Conservation (phyloP, 306 rosid genomes). For the Cicer pinnatifidum region DNA sequence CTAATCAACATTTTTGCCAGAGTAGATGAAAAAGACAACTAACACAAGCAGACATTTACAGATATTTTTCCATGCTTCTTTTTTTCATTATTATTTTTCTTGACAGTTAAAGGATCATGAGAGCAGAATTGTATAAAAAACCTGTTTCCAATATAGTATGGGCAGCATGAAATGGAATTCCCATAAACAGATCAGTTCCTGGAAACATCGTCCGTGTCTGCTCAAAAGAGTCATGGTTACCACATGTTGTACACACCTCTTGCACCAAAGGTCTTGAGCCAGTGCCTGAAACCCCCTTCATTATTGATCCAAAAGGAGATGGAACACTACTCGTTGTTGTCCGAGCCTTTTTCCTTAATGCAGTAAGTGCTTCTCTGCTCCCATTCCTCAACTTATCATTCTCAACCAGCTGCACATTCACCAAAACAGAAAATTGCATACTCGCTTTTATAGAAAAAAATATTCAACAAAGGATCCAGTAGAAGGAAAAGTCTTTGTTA, state of each 20-base stretch:
- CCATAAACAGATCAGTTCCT: constrained; percentile 78
- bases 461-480: constrained; percentile 9
- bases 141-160: constrained; percentile 84
- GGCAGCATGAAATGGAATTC: constrained; percentile 86
- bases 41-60: constrained; percentile 26
- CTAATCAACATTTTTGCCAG: constrained; percentile 12
- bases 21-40: constrained; percentile 16
- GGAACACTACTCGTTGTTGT: constrained; percentile 83
- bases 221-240: constrained; percentile 78
- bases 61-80: not conserved
- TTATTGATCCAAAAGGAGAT: constrained; percentile 81
- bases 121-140: constrained; percentile 25
- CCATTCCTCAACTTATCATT: constrained; percentile 84
- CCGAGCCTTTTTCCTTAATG: constrained; percentile 77
- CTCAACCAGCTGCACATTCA: constrained; percentile 68
- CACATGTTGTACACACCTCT: constrained; percentile 85
- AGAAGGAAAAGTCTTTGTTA: constrained; percentile 7
- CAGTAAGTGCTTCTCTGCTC: constrained; percentile 88
- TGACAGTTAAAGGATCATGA: not conserved
- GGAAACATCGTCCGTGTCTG: constrained; percentile 84
- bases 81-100: not conserved
- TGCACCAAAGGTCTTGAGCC: constrained; percentile 72
- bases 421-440: constrained; percentile 24
- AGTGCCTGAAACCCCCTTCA: constrained; percentile 71
- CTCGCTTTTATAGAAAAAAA: constrained; percentile 26